Conservation (phyloP, 495 filamentous ascomycete species). For the Penicillium goetzii region DNA sequence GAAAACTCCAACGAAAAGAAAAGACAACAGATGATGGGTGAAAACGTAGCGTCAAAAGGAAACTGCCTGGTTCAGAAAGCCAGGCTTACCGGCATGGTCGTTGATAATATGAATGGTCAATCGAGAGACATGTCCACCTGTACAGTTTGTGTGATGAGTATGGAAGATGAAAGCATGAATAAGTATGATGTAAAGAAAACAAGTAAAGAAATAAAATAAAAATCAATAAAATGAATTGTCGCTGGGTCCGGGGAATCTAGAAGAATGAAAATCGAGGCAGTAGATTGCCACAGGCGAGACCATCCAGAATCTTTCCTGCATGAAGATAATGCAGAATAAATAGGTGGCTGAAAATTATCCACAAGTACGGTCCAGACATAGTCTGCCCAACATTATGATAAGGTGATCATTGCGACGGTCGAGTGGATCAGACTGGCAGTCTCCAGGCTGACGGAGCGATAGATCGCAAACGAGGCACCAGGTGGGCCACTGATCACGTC, state of each 20-base stretch:
- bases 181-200: conserved; percentile 6
- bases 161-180: conserved; percentile 9
- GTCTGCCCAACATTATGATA: not conserved
- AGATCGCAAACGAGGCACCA: not conserved
- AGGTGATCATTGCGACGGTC: not conserved
- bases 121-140: conserved; percentile 16
- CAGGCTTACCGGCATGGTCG: conserved; percentile 7
- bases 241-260: conserved; percentile 39
- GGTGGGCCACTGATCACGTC: not conserved
- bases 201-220: conserved; percentile 12
- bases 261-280: conserved; percentile 23
- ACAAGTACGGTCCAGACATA: conserved; percentile 7
- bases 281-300: conserved; percentile 16
- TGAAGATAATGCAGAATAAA: conserved; percentile 12
- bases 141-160: conserved; percentile 20
- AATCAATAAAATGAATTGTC: conserved; percentile 22
- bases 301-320: conserved; percentile 18
- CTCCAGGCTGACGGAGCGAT: not conserved
- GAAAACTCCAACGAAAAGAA: conserved; percentile 13
- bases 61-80: conserved; percentile 17
- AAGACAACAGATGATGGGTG: conserved; percentile 7
- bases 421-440: not conserved
- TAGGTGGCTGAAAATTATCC: conserved; percentile 8
- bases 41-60: conserved; percentile 3
- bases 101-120: not conserved